Base-by-base conservation (phyloP, 345 rosid genomes). In the Aquilaria sinensis region DNA sequence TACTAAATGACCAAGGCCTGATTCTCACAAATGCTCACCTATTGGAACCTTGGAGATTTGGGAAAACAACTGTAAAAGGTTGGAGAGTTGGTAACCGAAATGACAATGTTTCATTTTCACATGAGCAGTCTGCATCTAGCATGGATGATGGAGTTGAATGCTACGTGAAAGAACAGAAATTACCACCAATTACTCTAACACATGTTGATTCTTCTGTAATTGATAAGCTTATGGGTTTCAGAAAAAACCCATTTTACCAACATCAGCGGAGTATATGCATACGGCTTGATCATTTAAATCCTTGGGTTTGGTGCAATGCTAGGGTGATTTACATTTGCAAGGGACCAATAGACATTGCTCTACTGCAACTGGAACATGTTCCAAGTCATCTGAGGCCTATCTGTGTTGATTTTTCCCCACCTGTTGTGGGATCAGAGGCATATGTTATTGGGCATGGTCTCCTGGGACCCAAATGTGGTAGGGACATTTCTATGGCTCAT, bases 21-120 rank as follows among this genome's bases (percentile, higher is more conserved):
- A 70, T 90, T 71, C 81, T 94, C 56, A 90, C 99, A 47, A 94
- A 88, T 71, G 99, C 99, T 69, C 99, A 90, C 82, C 73, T 94
- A 63, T 78, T 94, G 70, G 96, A 90, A 70, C 99, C 99, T 1
- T 86, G 97, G 99, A 87, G 96, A 68, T 88, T 85, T 78, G 94
- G 97, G 23, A 88, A 80, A 76, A 72, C 87, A 69, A 70, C 79
- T 57, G 72, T 75, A 34, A 64, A 54, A 69, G 83, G 83, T 53
- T 73, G 72, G 71, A 73, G 68, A 47, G 29, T 63, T 60, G 52
- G 56, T 63, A 72, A 62, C 23, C 57, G 61, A 61, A 49, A 57
- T 2, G 75, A 59, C 55, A 53, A 46, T 6, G 37, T 37, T 64
- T 64, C 65, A 43, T 33, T 71, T 37, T 71, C 53, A 34, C 53